phyloP scores from a whole-genome alignment of 495 filamentous ascomycete genomes.

The Penicillium atrosanguineum region DNA sequence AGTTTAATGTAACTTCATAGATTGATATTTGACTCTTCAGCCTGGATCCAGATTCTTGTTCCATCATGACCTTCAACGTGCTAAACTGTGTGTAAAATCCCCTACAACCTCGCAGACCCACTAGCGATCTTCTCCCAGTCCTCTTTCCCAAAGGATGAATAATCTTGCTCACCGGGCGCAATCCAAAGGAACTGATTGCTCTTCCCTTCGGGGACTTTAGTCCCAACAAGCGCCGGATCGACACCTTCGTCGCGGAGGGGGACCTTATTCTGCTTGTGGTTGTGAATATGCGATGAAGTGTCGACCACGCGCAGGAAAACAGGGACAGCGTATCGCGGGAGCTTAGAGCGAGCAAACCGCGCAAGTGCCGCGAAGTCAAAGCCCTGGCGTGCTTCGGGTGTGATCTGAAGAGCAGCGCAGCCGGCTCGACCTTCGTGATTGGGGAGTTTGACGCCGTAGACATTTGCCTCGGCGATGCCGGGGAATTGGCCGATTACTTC shows the following conservation, averaged over 20 bases:
- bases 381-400: conserved; percentile 29
- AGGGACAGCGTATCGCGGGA: conserved; percentile 76
- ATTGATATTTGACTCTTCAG: background rate
- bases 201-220: conserved; percentile 49
- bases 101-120: conserved; percentile 51
- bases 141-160: conserved; percentile 54
- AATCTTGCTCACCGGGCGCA: conserved; percentile 47
- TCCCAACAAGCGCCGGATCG: conserved; percentile 50
- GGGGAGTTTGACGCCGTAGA: conserved; percentile 73
- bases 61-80: too few species aligned
- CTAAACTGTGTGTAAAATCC: background rate
- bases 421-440: conserved; percentile 71
- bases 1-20: conserved; percentile 11
- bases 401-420: conserved; percentile 56
- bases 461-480: conserved; percentile 70
- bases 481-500: conserved; percentile 64
- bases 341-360: conserved; percentile 48
- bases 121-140: conserved; percentile 56
- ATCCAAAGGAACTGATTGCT: conserved; percentile 56
- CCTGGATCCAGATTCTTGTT: background rate
- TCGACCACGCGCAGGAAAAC: conserved; percentile 66
- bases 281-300: conserved; percentile 64
- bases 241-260: conserved; percentile 69
- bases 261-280: conserved; percentile 83
- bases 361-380: conserved; percentile 57